phyloP scores from a whole-genome alignment of 2,329 filamentous ascomycete genomes.

The Arthrobotrys iridis region DNA sequence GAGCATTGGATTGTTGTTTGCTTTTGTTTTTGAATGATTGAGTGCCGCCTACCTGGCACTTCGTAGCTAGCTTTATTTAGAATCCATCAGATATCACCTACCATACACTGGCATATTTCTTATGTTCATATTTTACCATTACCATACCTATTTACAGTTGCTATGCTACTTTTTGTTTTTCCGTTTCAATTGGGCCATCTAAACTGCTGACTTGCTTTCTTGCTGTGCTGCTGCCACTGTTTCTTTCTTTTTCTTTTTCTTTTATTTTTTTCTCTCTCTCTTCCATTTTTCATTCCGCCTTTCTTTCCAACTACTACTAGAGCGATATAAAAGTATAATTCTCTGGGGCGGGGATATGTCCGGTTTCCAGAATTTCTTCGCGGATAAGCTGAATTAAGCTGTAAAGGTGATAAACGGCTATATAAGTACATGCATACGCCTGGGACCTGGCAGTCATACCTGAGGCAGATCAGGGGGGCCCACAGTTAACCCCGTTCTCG shows the following conservation, averaged over 20 bases:
- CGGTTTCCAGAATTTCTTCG: not conserved
- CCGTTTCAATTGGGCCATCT: too few relatives aligned
- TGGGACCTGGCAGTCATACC: too few relatives aligned
- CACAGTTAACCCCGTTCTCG: too few relatives aligned
- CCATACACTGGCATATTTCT: constrained; percentile 35
- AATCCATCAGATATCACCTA: constrained; percentile 4
- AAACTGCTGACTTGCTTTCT: too few relatives aligned
- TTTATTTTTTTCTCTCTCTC: not conserved
- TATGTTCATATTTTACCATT: constrained; percentile 21
- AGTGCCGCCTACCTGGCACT: too few relatives aligned
- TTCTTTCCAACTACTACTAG: too few relatives aligned
- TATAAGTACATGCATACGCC: too few relatives aligned
- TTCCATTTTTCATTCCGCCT: not conserved
- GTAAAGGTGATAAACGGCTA: not conserved
- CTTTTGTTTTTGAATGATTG: not conserved
- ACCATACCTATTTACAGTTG: too few relatives aligned
- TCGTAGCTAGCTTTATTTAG: too few relatives aligned
- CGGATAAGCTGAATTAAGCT: not conserved
- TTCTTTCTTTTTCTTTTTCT: not conserved
- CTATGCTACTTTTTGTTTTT: too few relatives aligned
- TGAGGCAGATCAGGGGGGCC: too few relatives aligned
- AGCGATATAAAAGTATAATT: not conserved
- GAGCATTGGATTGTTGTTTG: not conserved
- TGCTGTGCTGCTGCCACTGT: too few relatives aligned
- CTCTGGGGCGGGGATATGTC: not conserved